Conservation (phyloP, 2,329 filamentous ascomycete species). For the Cordyceps cateniannulata region DNA sequence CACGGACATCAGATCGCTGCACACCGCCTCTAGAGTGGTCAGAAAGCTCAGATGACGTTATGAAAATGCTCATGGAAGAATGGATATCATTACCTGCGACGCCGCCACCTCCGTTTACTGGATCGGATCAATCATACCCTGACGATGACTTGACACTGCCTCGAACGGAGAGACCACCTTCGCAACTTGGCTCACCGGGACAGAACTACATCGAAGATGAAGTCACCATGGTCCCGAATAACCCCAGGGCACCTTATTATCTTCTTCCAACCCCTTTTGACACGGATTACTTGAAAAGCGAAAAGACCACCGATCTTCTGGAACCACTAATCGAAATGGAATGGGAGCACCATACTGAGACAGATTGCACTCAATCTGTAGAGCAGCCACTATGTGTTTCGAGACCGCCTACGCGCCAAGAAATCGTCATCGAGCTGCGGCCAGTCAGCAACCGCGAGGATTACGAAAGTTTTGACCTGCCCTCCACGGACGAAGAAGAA, state of each 20-base stretch:
- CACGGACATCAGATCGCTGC: neutral
- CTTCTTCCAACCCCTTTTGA: neutral
- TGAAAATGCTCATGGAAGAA: neutral
- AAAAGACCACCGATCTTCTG: neutral
- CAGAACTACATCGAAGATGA: neutral
- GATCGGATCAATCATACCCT: neutral
- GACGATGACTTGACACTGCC: neutral
- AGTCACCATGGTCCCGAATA: neutral
- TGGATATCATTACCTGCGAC: neutral
- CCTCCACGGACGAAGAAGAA: neutral
- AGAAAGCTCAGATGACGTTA: neutral
- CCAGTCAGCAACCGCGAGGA: neutral
- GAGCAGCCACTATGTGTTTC: neutral
- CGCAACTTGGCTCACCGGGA: neutral
- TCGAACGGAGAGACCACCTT: neutral
- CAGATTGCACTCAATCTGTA: neutral
- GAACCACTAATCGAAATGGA: neutral
- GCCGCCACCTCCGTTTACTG: neutral
- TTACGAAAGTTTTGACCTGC: neutral
- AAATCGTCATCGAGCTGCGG: neutral
- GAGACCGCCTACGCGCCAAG: neutral
- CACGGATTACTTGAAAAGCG: neutral
- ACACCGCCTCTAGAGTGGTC: neutral
- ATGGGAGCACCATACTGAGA: neutral
- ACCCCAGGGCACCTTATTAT: neutral